Base-by-base conservation (phyloP, 2,329 filamentous ascomycete genomes). In the Davidsoniella neocaledoniae region DNA sequence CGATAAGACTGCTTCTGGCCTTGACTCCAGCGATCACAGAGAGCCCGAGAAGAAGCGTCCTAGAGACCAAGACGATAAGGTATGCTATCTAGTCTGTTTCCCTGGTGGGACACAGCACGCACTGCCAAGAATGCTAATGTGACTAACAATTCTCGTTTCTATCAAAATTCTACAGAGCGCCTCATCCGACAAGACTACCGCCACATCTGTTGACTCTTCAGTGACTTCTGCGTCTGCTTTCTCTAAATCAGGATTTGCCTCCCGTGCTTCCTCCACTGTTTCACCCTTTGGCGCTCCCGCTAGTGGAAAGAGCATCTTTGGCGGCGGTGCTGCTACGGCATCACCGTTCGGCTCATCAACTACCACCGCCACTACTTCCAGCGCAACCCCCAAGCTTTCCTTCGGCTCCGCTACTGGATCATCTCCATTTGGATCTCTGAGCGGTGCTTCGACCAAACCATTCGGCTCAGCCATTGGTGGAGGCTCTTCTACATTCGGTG, bases 11-110 rank as follows among this genome's bases (percentile, higher is more conserved):
- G 68, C 68, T 50, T 60, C 43, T 43, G 41, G 64, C 69, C 21
- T 23, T 58, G 67, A 74, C 56, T 23, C 21, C 5, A 68, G 69
- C 42, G 59, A 57, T 49, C 58, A 65, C 48, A 56, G 61, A 42
- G 77, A 78, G 58, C 77, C 77, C 16, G 76, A 81, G 62, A 81
- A 81, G 66, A 81, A 81, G 63, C 70, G 77, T 45, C 68, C 71
- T 52, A 70, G 77, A 48, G 77, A 81, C 53, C 64, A 69, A 43
- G 62, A 61, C 4, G 61, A 60, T 47, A 67, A 72, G 48, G 55
- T 58, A 26, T 38, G 14, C 16, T 21, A 29, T 25, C 23, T 14
- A 26, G 16, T 29, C 12, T 39, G 37, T 26, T 39, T 43, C 17
- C 33, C 16, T 40, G 36, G 41, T 36, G 46, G 40, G 14, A 36